Evolutionary conservation across 2,329 filamentous ascomycete genomes (phyloP).

Genomic region (Plenodomus lindquistii): DNA sequence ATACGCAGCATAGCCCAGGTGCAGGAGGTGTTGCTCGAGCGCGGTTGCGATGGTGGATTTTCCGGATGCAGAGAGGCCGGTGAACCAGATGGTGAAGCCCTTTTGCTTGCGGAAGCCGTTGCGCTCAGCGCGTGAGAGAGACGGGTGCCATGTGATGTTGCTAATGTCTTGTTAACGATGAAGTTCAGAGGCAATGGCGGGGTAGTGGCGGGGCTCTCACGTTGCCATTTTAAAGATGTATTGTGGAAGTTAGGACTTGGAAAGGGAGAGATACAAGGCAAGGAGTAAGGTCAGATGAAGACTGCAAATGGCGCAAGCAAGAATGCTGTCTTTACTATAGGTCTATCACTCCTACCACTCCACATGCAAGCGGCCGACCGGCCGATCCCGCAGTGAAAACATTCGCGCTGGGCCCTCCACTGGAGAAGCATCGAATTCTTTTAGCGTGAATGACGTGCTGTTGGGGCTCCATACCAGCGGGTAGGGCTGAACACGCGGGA

Average conservation of each 20-base stretch:
- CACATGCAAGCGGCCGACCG: slow-evolving; percentile 8
- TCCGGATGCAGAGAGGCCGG: slow-evolving; percentile 90
- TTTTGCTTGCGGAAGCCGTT: slow-evolving; percentile 76
- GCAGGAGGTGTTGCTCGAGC: slow-evolving; percentile 94
- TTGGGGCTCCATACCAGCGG: slow-evolving; percentile 6
- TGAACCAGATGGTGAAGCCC: slow-evolving; percentile 97
- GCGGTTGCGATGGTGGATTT: slow-evolving; percentile 97
- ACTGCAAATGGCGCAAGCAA: slow-evolving; percentile 1
- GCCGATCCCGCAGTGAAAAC: slow-evolving; percentile 10
- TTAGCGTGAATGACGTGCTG: slow-evolving; percentile 37
- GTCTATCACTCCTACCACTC: not conserved
- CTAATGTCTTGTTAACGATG: slow-evolving; percentile 50
- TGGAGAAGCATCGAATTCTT: slow-evolving; percentile 20
- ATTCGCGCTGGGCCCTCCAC: slow-evolving; percentile 6
- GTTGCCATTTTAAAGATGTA: slow-evolving; percentile 35
- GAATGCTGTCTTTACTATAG: slow-evolving; percentile 4
- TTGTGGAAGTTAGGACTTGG: not conserved
- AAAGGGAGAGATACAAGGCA: not conserved
- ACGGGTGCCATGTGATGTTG: slow-evolving; percentile 89
- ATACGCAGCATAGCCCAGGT: slow-evolving; percentile 81
- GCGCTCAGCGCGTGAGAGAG: slow-evolving; percentile 78
- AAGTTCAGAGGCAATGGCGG: slow-evolving; percentile 18
- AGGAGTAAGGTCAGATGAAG: not conserved
- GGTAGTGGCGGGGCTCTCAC: slow-evolving; percentile 29
- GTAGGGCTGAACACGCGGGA: slow-evolving; percentile 13